A percentile compares a stretch with the other conserved stretches of the same genome.
These are phyloP conservation scores for Populus hybrid DNA, from an alignment of 441 rosid species.

Conservation along the genomic window DNA sequence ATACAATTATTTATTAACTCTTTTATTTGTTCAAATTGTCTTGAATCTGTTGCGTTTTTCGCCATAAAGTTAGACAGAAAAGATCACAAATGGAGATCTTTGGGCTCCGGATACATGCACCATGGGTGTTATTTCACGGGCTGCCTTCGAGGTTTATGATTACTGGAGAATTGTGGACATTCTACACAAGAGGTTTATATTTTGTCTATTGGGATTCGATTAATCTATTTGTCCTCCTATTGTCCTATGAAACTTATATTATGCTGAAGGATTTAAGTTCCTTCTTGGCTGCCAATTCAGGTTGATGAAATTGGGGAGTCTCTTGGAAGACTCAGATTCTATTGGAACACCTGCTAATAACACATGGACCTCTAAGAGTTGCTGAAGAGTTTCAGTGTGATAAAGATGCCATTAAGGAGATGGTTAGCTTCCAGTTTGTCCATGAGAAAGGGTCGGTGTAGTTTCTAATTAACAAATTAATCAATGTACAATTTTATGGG, in stretches of 20 bases:
- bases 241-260: background rate
- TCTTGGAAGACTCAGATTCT: constrained; percentile 56
- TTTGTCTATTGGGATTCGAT: background rate
- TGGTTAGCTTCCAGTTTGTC: constrained; percentile 35
- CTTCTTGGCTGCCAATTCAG: constrained; percentile 29
- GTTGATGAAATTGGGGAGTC: constrained; percentile 50
- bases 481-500: background rate
- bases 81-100: constrained; percentile 50
- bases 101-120: constrained; percentile 49
- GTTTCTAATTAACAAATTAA: background rate
- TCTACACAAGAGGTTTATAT: constrained; percentile 62
- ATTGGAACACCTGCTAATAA: constrained; percentile 55
- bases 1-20: background rate
- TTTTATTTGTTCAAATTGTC: background rate
- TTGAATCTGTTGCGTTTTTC: background rate
- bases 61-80: constrained; percentile 58
- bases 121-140: constrained; percentile 53
- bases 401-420: constrained; percentile 36
- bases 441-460: constrained; percentile 51
- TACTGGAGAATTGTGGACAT: constrained; percentile 64
- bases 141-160: constrained; percentile 85
- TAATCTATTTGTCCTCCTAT: background rate
- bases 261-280: background rate
- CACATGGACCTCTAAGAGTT: constrained; percentile 69
- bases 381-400: constrained; percentile 61